Evolutionary conservation across 129 eudicot species (phyloP), one percentile per base, ranked within the genome.

Genomic region (Cynara cardunculus): DNA sequence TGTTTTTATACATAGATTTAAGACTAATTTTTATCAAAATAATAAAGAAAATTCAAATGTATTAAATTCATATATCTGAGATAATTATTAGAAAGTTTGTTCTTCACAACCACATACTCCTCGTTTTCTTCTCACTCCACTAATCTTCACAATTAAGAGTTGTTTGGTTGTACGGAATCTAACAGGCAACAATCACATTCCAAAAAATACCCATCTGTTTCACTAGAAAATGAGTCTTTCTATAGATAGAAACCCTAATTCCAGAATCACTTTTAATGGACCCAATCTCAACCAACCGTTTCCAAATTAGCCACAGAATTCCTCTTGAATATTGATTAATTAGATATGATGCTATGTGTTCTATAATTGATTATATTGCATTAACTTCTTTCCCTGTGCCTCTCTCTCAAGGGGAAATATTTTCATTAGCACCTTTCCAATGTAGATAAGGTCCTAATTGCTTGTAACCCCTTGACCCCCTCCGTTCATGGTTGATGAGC

Each of bases 381-480:
- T 39, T 56, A 70, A 35, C 72, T 76, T 82, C 66, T 76, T 76
- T 82, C 73, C 69, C 62, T 37, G 24, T 77, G 78, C 37, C 77
- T 56, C 27, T 70, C 65, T 64, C 74, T 77, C 86, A 83, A 83
- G 86, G 82, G 82, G 81, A 27, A 77, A 83, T 73, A 61, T 76
- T 70, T 71, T 61, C 71, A 56, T 69, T 82, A 76, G 77, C 81
- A 82, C 84, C 84, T 71, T 34, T 61, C 80, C 67, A 53, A 68
- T 75, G 73, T 46, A 82, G 64, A 73, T 73, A 83, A 83, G 78
- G 72, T 77, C 71, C 82, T 83, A 83, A 83, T 70, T 82, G 64
- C 35, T 61, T 83, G 69, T 83, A 56, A 32, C 82, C 82, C 86
- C 82, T 83, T 83, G 82, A 77, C 34, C 53, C 73, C 35, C 71